Conservation (phyloP, 768 basidiomycete species). For the Hemileccinum impolitum region DNA sequence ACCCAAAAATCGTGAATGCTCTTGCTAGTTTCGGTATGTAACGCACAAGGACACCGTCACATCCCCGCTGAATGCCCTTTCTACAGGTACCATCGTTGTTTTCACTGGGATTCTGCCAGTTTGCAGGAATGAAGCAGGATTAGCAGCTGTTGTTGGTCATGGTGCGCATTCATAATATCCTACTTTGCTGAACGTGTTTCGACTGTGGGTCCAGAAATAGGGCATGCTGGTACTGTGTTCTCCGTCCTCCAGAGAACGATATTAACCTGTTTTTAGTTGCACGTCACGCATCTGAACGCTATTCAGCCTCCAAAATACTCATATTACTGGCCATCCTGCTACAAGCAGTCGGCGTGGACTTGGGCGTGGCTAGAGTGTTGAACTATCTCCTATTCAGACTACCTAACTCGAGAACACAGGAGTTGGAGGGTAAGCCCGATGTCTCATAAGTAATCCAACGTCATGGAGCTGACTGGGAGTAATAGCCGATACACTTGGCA, state of each 20-base stretch:
- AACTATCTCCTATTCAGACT: conserved; percentile 58
- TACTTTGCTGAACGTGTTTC: not conserved
- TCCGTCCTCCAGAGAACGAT: not conserved
- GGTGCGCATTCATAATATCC: conserved; percentile 39
- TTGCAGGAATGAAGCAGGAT: conserved; percentile 70
- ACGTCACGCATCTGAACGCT: conserved; percentile 49
- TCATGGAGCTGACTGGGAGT: conserved; percentile 1
- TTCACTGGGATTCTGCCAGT: conserved; percentile 88
- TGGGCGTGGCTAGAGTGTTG: conserved; percentile 46
- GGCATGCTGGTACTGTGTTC: conserved; percentile 56
- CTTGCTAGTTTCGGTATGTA: conserved; percentile 64
- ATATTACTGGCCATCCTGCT: conserved; percentile 42
- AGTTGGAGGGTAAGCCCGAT: conserved; percentile 62
- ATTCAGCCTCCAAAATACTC: conserved; percentile 41
- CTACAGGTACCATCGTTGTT: conserved; percentile 70
- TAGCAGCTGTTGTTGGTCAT: conserved; percentile 83
- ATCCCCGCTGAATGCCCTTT: not conserved
- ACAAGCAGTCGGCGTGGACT: conserved; percentile 50
- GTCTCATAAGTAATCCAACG: no score
- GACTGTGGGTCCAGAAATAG: conserved; percentile 55
- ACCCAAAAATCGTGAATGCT: conserved; percentile 69
- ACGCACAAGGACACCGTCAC: not conserved
- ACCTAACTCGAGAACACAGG: conserved; percentile 80
- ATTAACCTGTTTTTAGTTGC: conserved; percentile 43
- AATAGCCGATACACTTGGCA: conserved; percentile 81